Conservation (phyloP, 495 filamentous ascomycete genomes). For the Penicillium manginii region DNA sequence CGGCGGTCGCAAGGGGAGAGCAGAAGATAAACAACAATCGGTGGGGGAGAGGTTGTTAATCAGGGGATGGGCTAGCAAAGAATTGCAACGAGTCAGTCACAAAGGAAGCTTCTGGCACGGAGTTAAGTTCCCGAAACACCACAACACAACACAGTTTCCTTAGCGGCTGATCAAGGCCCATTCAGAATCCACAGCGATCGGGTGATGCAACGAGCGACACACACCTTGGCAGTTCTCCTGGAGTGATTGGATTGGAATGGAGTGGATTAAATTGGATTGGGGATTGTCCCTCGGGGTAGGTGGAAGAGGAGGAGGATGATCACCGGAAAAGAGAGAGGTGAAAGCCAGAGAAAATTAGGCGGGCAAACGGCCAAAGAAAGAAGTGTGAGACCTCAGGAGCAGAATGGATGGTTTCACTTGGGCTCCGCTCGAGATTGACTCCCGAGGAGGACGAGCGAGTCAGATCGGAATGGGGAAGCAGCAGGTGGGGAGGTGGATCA, state of each 20-base stretch:
- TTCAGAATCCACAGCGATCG: constrained; percentile 25
- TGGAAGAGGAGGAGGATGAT: too few species aligned
- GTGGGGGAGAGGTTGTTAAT: constrained; percentile 14
- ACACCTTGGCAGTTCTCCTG: not conserved
- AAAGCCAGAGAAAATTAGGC: constrained; percentile 8
- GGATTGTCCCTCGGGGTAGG: too few species aligned
- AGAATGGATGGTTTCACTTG: constrained; percentile 14
- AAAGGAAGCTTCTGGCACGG: constrained; percentile 29
- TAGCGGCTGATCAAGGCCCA: constrained; percentile 35
- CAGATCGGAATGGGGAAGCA: constrained; percentile 16
- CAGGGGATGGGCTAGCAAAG: constrained; percentile 17
- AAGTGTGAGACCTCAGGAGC: constrained; percentile 5
- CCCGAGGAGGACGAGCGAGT: constrained; percentile 10
- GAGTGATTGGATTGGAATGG: not conserved
- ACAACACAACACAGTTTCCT: constrained; percentile 19
- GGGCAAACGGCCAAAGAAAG: not conserved
- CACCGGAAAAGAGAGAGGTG: not conserved
- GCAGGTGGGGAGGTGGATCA: constrained; percentile 11
- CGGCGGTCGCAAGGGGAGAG: constrained; percentile 23
- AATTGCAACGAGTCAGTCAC: constrained; percentile 12
- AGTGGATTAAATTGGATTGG: not conserved
- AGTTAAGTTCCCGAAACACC: constrained; percentile 10
- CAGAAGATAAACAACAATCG: constrained; percentile 4
- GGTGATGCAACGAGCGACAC: not conserved
- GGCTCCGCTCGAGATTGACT: constrained; percentile 18